Evolutionary conservation across 2,329 filamentous ascomycete genomes (phyloP), one percentile per base, ranked within the genome.

Genomic region (Botryosphaeria agaves): DNA sequence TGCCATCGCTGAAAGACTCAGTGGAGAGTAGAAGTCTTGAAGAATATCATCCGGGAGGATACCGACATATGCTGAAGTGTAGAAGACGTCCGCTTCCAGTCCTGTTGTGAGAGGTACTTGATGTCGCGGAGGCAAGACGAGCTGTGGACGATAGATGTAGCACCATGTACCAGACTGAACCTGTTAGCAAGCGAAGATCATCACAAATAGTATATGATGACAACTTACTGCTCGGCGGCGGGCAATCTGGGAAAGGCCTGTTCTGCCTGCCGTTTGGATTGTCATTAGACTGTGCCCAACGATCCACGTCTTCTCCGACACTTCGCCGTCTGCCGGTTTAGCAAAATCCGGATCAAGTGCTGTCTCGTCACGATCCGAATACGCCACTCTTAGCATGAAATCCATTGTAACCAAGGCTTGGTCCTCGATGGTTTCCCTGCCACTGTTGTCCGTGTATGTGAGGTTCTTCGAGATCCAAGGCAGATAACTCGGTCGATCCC

Each of bases 381-480:
- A 93, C 1, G 83, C 74, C 12, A 84, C 78, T 43, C 84, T 69
- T 48, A 89, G 83, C 77, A 94, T 85, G 53, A 95, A 83, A 51
- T 98, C 89, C 32, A 95, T 73, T 6, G 89, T 89, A 19, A 92
- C 84, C 41, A 92, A 69, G 4, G 84, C 87, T 52, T 94, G 87
- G 50, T 98, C 87, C 48, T 95, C 87, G 19, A 85, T 69, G 28
- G 68, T 71, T 32, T 82, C 73, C 24, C 69, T 72, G 11, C 83
- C 82, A 34, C 76, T 69, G 15, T 69, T 67, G 44, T 93, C 82
- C 6, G 69, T 76, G 42, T 87, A 85, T 7, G 70, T 62, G 8
- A 98, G 64, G 38, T 83, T 83, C 45, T 77, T 83, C 7, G 80
- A 77, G 38, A 98, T 93, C 81, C 83, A 93, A 17, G 74, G 73